Conservation (phyloP, 2,329 filamentous ascomycete genomes). For the Calonectria pteridis region DNA sequence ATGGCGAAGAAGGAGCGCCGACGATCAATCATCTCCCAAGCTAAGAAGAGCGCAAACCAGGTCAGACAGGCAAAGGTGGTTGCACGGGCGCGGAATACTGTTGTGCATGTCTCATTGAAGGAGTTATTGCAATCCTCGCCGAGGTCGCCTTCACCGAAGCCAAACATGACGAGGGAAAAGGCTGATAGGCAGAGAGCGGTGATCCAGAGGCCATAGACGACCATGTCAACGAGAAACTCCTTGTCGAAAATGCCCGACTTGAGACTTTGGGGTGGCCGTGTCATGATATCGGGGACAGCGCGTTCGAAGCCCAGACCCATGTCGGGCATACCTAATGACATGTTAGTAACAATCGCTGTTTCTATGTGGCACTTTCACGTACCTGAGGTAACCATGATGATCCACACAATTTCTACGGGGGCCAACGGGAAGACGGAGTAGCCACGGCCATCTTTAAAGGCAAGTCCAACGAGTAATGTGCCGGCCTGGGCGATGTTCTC, state of each 20-base stretch:
- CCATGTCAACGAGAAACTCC: conserved; percentile 74
- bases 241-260: conserved; percentile 71
- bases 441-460: conserved; percentile 73
- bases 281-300: conserved; percentile 77
- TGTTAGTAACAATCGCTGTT: background rate
- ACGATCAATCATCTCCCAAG: conserved; percentile 81
- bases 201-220: conserved; percentile 78
- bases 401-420: conserved; percentile 81
- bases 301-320: conserved; percentile 81
- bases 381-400: conserved; percentile 83
- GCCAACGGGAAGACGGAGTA: conserved; percentile 79
- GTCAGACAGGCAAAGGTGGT: conserved; percentile 81
- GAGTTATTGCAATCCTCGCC: conserved; percentile 70
- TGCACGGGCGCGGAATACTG: conserved; percentile 76
- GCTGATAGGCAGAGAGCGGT: conserved; percentile 67
- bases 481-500: conserved; percentile 79
- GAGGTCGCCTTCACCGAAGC: conserved; percentile 65
- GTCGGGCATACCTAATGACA: conserved; percentile 67
- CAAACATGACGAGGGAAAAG: conserved; percentile 66
- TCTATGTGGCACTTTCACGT: conserved; percentile 49
- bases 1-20: conserved; percentile 80
- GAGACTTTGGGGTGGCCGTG: conserved; percentile 73
- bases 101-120: conserved; percentile 66
- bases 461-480: conserved; percentile 76
- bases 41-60: conserved; percentile 80